A percentile compares a stretch with the other conserved stretches of the same genome.
phyloP scores from a whole-genome alignment of 257 asterid genomes.

The Solanum sejunctum region DNA sequence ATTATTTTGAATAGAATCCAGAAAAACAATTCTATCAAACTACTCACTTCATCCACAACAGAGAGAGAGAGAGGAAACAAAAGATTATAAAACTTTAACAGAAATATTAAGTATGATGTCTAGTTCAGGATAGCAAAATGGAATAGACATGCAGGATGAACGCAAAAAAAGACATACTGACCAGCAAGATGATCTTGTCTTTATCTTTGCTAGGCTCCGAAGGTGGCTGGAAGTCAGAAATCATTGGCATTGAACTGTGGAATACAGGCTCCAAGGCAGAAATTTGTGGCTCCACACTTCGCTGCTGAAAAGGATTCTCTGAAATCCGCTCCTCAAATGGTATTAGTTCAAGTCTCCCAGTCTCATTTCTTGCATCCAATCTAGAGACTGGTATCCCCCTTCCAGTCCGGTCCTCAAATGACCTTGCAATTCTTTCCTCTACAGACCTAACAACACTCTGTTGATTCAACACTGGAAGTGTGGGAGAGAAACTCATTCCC shows the following conservation, averaged over 20 bases:
- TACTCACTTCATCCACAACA: not conserved
- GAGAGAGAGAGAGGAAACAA: not conserved
- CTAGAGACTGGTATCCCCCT: not conserved
- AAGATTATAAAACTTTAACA: not conserved
- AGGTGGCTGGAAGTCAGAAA: constrained; percentile 11
- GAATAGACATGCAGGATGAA: not conserved
- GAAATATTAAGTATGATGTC: not conserved
- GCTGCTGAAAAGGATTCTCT: constrained; percentile 3
- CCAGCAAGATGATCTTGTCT: constrained; percentile 29
- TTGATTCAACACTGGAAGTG: constrained; percentile 1
- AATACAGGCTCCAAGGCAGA: constrained; percentile 10
- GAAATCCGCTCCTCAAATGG: constrained; percentile 22
- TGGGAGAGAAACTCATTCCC: constrained; percentile 3
- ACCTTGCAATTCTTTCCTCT: constrained; percentile 17
- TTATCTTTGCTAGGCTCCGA: constrained; percentile 13
- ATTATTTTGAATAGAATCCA: not conserved
- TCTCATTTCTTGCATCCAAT: constrained; percentile 10
- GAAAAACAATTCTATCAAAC: not conserved
- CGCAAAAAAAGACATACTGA: constrained; percentile 14
- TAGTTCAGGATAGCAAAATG: not conserved
- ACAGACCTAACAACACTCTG: constrained; percentile 13
- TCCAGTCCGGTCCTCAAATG: constrained; percentile 12
- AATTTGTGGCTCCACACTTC: constrained; percentile 7
- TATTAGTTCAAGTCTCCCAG: constrained; percentile 5
- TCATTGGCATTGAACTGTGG: constrained; percentile 5